A percentile compares a stretch with the other conserved stretches of the same genome.
phyloP scores from a whole-genome alignment of 2,329 filamentous ascomycete genomes.

The Diaporthe destruens region DNA sequence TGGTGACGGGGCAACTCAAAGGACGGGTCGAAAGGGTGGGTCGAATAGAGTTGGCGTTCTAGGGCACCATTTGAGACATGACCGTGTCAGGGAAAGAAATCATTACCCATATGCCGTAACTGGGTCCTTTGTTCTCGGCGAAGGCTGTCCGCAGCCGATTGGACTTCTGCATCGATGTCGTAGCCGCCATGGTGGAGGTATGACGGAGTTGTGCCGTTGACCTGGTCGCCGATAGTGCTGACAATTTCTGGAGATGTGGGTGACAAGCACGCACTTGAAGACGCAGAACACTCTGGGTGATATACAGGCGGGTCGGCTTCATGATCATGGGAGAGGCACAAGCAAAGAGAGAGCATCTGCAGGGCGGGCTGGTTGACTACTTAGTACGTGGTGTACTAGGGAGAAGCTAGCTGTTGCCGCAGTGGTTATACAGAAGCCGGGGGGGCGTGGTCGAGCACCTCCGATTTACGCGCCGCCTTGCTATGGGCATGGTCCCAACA shows the following conservation, averaged over 20 bases:
- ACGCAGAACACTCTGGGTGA: neutral
- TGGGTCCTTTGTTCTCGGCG: constrained; percentile 58
- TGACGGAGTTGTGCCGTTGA: neutral
- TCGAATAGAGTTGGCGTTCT: neutral
- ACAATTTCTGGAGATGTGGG: neutral
- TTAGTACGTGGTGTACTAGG: too few relatives aligned
- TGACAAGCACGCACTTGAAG: neutral
- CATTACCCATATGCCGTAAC: constrained; percentile 66
- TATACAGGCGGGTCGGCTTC: constrained; percentile 2
- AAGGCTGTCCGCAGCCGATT: constrained; percentile 66
- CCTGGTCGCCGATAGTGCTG: neutral
- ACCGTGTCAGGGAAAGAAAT: neutral
- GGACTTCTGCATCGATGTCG: constrained; percentile 57
- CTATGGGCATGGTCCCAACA: neutral
- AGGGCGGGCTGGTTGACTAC: too few relatives aligned
- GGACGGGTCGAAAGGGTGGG: neutral
- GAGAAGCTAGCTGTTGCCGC: too few relatives aligned
- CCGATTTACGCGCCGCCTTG: constrained; percentile 27
- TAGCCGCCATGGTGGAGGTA: constrained; percentile 35
- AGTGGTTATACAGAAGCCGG: too few relatives aligned
- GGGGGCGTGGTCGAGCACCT: neutral
- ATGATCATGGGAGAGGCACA: neutral
- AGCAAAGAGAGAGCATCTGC: too few relatives aligned
- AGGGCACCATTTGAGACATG: too few relatives aligned
- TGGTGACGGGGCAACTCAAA: neutral